Base-by-base conservation (phyloP, 2,329 filamentous ascomycete genomes). In the Aspergillus fructus region DNA sequence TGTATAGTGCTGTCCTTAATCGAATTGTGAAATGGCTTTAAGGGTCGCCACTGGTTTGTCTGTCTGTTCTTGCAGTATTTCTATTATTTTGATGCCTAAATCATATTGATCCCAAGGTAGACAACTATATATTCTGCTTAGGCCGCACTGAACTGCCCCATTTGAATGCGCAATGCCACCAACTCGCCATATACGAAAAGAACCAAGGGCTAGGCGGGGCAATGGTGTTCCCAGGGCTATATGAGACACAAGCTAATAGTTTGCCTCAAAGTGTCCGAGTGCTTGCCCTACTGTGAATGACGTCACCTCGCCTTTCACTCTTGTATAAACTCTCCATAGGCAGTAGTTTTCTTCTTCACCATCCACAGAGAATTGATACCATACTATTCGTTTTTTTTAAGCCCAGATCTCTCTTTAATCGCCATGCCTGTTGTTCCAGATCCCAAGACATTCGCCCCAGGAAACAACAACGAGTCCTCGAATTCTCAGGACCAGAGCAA, bases 371-470 rank as follows among this genome's bases (percentile, higher is more conserved):
- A 8, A 46, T 27, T 7, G 23, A 45, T 8, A n/a, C 30, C 13
- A 34, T 17, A 19, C 9, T 15, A 30, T 19, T 24, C n/a, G 23
- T 17, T 12, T 23, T 21, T 33, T 24, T 9, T 11, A 12, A 4
- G 17, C 12, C 8, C 2, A 13, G 17, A 54, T 23, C 5, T n/a
- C 4, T 4, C 19, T 27, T 39, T 9, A n/a, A 17, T 23, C 60
- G 67, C 27, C 2, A 73, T 73, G 70, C 70, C 70, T 30, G 59
- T 71, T 55, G 64, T 73, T 27, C 68, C 69, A 19, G 63, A 70
- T 4, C 56, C 68, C n/a, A 63, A 64, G 43, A 67, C 67, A 49
- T 64, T 64, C 27, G 56, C 53, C 13, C 53, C 66, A 47, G 64
- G 56, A 51, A 54, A 47, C 50, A 66, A 59, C 21, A 61, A 61